These are phyloP conservation scores for Xylariaceae sp. DNA, from an alignment of 2,329 filamentous ascomycete species.

Conservation along the genomic window DNA sequence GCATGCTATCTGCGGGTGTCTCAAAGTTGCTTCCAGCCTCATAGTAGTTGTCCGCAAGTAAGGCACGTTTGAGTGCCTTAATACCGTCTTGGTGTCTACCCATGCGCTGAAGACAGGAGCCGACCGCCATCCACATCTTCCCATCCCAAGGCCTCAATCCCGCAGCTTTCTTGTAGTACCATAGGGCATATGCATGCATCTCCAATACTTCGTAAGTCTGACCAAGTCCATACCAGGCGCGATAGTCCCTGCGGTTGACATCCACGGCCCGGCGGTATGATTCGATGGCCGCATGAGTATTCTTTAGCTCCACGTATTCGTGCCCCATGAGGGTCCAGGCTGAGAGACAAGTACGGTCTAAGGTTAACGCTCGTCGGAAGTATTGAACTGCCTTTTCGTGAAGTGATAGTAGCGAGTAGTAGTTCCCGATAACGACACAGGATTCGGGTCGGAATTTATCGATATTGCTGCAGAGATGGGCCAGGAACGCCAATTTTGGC, in stretches of 20 bases:
- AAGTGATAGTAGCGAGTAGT: constrained; percentile 88
- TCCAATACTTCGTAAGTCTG: constrained; percentile 97
- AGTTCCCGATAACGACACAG: constrained; percentile 94
- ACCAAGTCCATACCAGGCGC: constrained; percentile 94
- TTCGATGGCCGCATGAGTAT: constrained; percentile 95
- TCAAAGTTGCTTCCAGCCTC: constrained; percentile 57
- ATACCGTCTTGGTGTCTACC: constrained; percentile 83
- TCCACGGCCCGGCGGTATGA: constrained; percentile 94
- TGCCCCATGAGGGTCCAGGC: constrained; percentile 99
- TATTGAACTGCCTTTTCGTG: constrained; percentile 99
- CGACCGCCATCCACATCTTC: constrained; percentile 98
- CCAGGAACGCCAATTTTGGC: constrained; percentile 86
- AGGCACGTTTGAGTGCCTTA: constrained; percentile 85
- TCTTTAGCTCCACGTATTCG: constrained; percentile 97
- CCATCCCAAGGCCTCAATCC: constrained; percentile 91
- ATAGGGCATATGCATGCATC: constrained; percentile 94
- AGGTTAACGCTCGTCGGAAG: constrained; percentile 83
- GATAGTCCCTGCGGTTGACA: constrained; percentile 91
- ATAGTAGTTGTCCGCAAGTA: constrained; percentile 83
- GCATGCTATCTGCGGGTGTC: constrained; percentile 41
- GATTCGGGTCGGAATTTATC: constrained; percentile 97
- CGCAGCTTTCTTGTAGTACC: constrained; percentile 95
- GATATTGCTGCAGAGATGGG: constrained; percentile 81
- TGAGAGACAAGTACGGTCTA: constrained; percentile 85
- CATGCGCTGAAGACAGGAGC: constrained; percentile 86